Percentiles rank a stretch among this genome's conserved stretches.
Conservation (phyloP, 768 basidiomycete genomes). For the Sistotremastrum niveocremeum region DNA sequence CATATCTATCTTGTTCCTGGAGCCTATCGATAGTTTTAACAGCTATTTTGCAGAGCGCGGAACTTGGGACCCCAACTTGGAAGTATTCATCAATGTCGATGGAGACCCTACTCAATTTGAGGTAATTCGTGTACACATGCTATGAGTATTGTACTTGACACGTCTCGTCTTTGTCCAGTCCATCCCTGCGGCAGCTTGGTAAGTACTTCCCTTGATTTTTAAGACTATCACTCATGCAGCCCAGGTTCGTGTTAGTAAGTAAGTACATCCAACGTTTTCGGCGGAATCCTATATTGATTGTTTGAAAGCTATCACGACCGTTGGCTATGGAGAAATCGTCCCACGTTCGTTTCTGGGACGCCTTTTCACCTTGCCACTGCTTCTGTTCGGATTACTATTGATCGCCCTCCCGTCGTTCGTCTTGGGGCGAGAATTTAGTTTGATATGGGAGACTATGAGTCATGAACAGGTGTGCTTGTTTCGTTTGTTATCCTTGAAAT, state of each 20-base stretch:
- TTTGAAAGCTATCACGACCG: conserved; percentile 63
- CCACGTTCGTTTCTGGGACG: conserved; percentile 82
- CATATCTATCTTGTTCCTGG: background rate
- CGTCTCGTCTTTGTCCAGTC: conserved; percentile 21
- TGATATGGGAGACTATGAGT: conserved; percentile 79
- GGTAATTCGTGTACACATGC: conserved; percentile 23
- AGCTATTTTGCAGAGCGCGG: conserved; percentile 88
- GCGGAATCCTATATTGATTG: background rate
- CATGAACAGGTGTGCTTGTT: conserved; percentile 25
- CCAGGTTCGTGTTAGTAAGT: background rate
- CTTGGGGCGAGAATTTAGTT: conserved; percentile 80
- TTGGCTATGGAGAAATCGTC: conserved; percentile 87
- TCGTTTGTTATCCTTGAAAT: background rate
- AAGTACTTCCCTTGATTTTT: conserved; percentile 17
- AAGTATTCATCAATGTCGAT: conserved; percentile 72
- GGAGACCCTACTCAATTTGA: conserved; percentile 74
- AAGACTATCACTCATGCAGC: background rate
- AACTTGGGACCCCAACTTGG: conserved; percentile 72
- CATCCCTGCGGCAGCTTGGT: conserved; percentile 72
- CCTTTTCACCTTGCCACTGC: conserved; percentile 71
- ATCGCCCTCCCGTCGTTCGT: conserved; percentile 90
- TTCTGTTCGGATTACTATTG: conserved; percentile 75
- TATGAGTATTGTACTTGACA: background rate
- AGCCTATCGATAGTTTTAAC: background rate
- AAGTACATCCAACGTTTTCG: background rate